Evolutionary conservation across 139 green algal species (phyloP).

Genomic region (Chlamydomonas sphaeroides): DNA sequence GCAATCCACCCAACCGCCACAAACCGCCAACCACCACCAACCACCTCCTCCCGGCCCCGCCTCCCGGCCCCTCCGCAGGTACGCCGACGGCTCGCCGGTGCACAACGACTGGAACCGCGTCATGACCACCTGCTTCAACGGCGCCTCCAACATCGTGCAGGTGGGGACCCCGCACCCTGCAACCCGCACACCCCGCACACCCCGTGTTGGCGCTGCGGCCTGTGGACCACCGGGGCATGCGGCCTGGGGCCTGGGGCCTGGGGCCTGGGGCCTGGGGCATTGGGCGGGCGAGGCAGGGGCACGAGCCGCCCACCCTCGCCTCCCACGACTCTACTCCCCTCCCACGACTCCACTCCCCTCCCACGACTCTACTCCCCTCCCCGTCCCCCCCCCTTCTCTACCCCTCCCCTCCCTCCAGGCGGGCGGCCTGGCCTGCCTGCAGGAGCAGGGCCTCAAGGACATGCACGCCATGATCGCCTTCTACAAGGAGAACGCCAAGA

Average conservation of each 20-base stretch:
- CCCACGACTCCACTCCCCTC: not conserved
- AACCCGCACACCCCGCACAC: too few species aligned
- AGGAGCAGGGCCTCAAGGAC: slow-evolving; percentile 79
- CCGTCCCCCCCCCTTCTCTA: not conserved
- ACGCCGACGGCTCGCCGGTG: slow-evolving; percentile 73
- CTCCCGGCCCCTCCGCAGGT: slow-evolving; percentile 56
- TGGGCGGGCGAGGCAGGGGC: too few species aligned
- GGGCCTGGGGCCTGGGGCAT: too few species aligned
- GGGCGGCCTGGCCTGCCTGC: slow-evolving; percentile 91
- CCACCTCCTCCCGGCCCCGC: not conserved
- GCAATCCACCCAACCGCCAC: too few species aligned
- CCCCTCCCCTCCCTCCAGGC: slow-evolving; percentile 38
- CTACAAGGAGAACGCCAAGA: slow-evolving; percentile 98
- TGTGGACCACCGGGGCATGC: too few species aligned
- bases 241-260: too few species aligned
- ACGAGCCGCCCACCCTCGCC: too few species aligned
- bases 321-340: too few species aligned
- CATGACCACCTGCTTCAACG: slow-evolving; percentile 99
- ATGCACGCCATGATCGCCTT: slow-evolving; percentile 91
- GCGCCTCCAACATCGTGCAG: slow-evolving; percentile 94
- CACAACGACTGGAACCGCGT: slow-evolving; percentile 95
- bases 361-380: not conserved
- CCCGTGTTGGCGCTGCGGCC: too few species aligned
- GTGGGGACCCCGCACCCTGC: too few species aligned
- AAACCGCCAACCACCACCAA: too few species aligned